phyloP scores from a whole-genome alignment of 2,329 filamentous ascomycete species.

The Neonectria sp. region DNA sequence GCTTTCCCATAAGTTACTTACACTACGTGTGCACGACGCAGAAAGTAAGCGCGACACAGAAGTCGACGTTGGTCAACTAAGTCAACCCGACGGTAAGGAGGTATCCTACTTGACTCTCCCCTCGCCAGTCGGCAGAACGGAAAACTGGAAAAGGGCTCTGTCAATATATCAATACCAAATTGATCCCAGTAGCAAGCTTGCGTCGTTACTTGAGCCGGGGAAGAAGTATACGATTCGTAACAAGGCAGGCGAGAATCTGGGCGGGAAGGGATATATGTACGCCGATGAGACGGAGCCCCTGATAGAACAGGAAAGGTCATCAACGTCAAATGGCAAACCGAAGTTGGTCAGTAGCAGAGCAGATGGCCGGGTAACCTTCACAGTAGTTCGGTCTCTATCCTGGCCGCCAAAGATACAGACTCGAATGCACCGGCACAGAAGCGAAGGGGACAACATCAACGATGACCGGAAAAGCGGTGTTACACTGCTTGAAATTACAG shows the following conservation, averaged over 20 bases:
- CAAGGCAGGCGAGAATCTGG: neutral
- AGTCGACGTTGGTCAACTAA: neutral
- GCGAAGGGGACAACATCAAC: neutral
- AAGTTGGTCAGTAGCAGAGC: slow-evolving; percentile 11
- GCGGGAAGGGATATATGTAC: neutral
- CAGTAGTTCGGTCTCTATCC: slow-evolving; percentile 13
- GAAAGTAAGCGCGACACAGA: slow-evolving; percentile 1
- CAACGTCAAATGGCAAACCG: neutral
- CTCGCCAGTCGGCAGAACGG: slow-evolving; percentile 23
- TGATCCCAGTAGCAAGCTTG: neutral
- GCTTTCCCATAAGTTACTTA: slow-evolving; percentile 17
- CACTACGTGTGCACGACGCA: slow-evolving; percentile 12
- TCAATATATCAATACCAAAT: slow-evolving; percentile 16
- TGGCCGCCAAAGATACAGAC: slow-evolving; percentile 18
- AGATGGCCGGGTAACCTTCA: slow-evolving; percentile 14
- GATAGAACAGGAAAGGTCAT: neutral
- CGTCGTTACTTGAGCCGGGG: neutral
- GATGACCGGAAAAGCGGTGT: neutral
- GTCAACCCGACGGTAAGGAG: neutral
- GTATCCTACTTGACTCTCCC: slow-evolving; percentile 21
- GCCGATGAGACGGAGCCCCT: neutral
- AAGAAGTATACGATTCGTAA: neutral
- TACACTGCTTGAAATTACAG: neutral
- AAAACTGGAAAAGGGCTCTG: slow-evolving; percentile 17
- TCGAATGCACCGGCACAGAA: neutral